Evolutionary conservation across 805 yeast genomes (phyloP).

Genomic region (Pichia gijzeniarum): DNA sequence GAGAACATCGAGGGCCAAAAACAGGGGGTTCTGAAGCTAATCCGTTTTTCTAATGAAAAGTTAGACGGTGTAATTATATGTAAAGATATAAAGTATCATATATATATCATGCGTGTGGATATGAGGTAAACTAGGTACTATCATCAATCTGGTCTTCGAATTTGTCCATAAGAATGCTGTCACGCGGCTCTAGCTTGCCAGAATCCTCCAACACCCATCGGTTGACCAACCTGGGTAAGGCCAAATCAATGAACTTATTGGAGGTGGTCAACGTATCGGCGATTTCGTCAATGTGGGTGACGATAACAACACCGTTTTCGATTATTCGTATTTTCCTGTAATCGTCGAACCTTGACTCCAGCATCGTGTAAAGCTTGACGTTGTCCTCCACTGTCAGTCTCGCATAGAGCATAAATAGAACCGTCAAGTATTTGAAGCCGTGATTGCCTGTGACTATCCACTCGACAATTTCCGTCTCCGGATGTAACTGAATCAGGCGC

Average conservation of each 20-base stretch:
- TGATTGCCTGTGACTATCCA: slow-evolving; percentile 49
- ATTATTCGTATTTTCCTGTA: slow-evolving; percentile 60
- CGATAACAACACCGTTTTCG: slow-evolving; percentile 30
- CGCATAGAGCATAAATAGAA: slow-evolving; percentile 60
- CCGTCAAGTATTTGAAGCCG: slow-evolving; percentile 72
- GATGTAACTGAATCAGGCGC: slow-evolving; percentile 72
- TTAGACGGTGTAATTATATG: too few relatives aligned
- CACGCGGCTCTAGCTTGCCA: slow-evolving; percentile 35
- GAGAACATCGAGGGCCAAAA: slow-evolving; percentile 19
- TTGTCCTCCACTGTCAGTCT: slow-evolving; percentile 36
- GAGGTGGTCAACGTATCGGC: slow-evolving; percentile 53
- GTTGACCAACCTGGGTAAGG: slow-evolving; percentile 55
- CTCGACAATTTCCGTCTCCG: slow-evolving; percentile 48
- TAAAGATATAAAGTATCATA: background rate
- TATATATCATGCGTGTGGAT: too few relatives aligned
- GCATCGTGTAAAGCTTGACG: slow-evolving; percentile 14
- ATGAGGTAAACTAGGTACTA: background rate
- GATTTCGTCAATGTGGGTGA: slow-evolving; percentile 66
- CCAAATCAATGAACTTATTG: slow-evolving; percentile 64
- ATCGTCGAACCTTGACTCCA: slow-evolving; percentile 58
- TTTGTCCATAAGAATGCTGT: slow-evolving; percentile 31
- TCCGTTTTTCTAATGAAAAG: too few relatives aligned
- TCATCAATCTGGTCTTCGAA: slow-evolving; percentile 23
- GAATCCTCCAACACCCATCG: slow-evolving; percentile 37
- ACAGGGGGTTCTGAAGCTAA: slow-evolving; percentile 8